Percentiles rank a stretch among this genome's conserved stretches.
Evolutionary conservation across 345 rosid species (phyloP).

Genomic region (Cardiospermum halicacabum): DNA sequence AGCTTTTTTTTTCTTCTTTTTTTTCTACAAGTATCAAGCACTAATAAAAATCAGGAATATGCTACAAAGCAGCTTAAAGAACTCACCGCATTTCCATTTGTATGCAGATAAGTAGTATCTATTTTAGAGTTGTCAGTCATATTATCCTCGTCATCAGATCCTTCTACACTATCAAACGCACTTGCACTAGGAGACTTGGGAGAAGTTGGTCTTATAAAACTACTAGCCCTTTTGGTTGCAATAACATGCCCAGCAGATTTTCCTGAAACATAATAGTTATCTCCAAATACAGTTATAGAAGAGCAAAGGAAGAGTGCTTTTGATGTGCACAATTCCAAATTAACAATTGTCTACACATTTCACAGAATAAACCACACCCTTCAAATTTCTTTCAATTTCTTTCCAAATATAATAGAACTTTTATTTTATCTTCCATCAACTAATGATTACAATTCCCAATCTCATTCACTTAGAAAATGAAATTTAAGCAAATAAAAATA

Average conservation of each 20-base stretch:
- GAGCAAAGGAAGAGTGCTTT: neutral
- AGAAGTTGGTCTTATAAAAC: conserved; percentile 65
- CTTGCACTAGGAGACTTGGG: conserved; percentile 98
- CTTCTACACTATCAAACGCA: conserved; percentile 89
- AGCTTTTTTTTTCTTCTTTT: neutral
- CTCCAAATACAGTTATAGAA: neutral
- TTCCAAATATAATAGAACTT: neutral
- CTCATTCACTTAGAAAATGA: neutral
- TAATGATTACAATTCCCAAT: neutral
- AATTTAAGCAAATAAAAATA: no score
- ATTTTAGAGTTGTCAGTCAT: conserved; percentile 53
- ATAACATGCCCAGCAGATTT: conserved; percentile 49
- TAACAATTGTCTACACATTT: neutral
- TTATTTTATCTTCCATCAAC: neutral
- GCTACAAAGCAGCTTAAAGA: conserved; percentile 4
- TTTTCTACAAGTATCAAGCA: neutral
- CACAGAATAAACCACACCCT: neutral
- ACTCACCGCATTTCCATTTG: conserved; percentile 83
- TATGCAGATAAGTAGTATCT: conserved; percentile 56
- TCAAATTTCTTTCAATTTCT: neutral
- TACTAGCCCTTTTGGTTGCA: conserved; percentile 53
- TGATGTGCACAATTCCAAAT: neutral
- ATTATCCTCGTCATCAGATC: conserved; percentile 90
- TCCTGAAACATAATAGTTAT: conserved; percentile 35
- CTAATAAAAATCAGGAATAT: neutral